phyloP scores from a whole-genome alignment of 305 asterid genomes.

The Plantago lanceolata region DNA sequence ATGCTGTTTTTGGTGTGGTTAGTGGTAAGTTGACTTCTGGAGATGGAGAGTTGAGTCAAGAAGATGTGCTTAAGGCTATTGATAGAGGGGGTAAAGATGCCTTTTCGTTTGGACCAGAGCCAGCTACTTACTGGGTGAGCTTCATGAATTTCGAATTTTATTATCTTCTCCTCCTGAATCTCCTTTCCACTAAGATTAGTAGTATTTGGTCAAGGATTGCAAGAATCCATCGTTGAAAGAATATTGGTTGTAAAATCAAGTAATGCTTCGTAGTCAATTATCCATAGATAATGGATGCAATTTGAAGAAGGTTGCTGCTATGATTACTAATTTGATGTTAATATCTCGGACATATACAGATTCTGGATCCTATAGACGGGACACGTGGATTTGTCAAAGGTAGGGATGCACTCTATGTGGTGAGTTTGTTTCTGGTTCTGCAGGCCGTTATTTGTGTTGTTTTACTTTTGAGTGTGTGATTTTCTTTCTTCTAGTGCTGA shows the following conservation, averaged over 20 bases:
- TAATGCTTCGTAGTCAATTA: constrained; percentile 11
- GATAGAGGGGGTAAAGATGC: constrained; percentile 96
- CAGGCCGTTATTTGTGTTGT: constrained; percentile 12
- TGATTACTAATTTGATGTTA: constrained; percentile 19
- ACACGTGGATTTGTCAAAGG: constrained; percentile 95
- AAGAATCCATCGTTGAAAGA: constrained; percentile 12
- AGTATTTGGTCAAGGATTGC: not conserved
- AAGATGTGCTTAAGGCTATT: constrained; percentile 64
- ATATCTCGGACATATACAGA: constrained; percentile 41
- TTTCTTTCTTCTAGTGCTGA: constrained; percentile 13
- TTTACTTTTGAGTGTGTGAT: constrained; percentile 16
- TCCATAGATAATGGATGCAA: not conserved
- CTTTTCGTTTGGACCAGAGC: constrained; percentile 53
- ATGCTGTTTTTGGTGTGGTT: constrained; percentile 61
- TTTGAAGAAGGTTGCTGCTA: constrained; percentile 13
- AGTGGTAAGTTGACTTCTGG: constrained; percentile 37
- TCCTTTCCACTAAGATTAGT: not conserved
- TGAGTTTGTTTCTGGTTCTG: constrained; percentile 37
- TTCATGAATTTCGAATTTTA: constrained; percentile 12
- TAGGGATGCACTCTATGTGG: constrained; percentile 85
- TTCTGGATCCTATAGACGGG: constrained; percentile 97
- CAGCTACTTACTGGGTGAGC: constrained; percentile 91
- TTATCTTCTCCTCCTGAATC: not conserved
- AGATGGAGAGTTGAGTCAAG: constrained; percentile 42
- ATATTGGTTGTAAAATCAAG: constrained; percentile 1